Evolutionary conservation across 2,329 filamentous ascomycete species (phyloP).

Genomic region (Beauveria scarabaeidicola): DNA sequence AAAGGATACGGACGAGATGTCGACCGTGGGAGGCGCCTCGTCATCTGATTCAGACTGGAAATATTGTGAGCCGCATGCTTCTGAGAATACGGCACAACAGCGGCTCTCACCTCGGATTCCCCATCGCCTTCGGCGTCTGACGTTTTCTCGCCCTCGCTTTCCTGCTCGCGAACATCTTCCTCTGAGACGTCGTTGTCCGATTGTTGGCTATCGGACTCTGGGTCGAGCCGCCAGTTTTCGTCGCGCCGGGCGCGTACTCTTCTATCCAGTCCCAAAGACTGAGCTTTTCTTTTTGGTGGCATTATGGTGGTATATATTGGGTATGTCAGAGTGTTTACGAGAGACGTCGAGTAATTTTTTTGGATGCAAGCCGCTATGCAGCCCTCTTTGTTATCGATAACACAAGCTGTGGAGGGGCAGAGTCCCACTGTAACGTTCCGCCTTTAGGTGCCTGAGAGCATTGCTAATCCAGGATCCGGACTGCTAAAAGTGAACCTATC

Average conservation of each 20-base stretch:
- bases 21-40: slow-evolving; percentile 29
- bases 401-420: not conserved
- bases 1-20: slow-evolving; percentile 64
- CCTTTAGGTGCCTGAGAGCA: not conserved
- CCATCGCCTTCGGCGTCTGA: slow-evolving; percentile 23
- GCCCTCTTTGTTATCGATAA: slow-evolving; percentile 3
- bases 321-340: not conserved
- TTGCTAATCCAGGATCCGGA: too few relatives aligned
- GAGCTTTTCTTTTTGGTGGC: slow-evolving; percentile 32
- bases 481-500: too few relatives aligned
- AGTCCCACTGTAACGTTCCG: not conserved
- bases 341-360: not conserved
- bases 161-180: slow-evolving; percentile 19
- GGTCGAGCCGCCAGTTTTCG: slow-evolving; percentile 33
- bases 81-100: too few relatives aligned
- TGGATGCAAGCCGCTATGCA: not conserved
- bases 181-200: slow-evolving; percentile 22
- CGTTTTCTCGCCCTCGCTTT: slow-evolving; percentile 23
- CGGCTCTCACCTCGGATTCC: slow-evolving; percentile 19
- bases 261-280: slow-evolving; percentile 29
- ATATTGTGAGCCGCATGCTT: not conserved
- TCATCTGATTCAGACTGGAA: slow-evolving; percentile 21
- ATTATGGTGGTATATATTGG: slow-evolving; percentile 17
- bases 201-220: slow-evolving; percentile 18
- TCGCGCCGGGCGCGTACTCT: slow-evolving; percentile 36